A percentile compares a stretch with the other conserved stretches of the same genome.
Conservation (phyloP, 805 yeast species). For the Metschnikowia reukaufii region DNA sequence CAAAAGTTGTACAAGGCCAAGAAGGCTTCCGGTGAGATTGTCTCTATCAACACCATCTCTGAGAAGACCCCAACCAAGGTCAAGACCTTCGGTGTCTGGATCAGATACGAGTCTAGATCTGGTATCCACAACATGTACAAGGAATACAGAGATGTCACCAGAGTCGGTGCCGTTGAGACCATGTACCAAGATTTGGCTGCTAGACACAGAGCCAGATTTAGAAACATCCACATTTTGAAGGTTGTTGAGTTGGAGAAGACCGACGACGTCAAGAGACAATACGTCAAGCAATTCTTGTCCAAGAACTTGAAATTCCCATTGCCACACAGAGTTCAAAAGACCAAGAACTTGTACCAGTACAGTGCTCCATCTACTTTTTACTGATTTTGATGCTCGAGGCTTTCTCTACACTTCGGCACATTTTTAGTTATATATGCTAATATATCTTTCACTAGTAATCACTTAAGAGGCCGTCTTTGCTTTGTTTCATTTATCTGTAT, state of each 20-base stretch:
- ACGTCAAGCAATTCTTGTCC: conserved; percentile 94
- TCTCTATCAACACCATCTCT: conserved; percentile 83
- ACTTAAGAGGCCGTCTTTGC: neutral
- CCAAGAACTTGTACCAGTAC: conserved; percentile 83
- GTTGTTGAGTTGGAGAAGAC: conserved; percentile 98
- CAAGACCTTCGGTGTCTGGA: conserved; percentile 99
- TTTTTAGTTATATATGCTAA: conserved; percentile 21
- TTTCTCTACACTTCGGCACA: conserved; percentile 12
- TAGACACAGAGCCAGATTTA: conserved; percentile 99
- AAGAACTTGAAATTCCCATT: conserved; percentile 99
- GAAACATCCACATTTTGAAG: conserved; percentile 98
- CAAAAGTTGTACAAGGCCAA: conserved; percentile 99
- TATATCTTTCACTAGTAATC: conserved; percentile 14
- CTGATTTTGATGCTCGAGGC: conserved; percentile 46
- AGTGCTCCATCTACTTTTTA: conserved; percentile 97
- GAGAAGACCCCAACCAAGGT: conserved; percentile 99
- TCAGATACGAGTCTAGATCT: conserved; percentile 99
- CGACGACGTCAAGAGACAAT: conserved; percentile 98
- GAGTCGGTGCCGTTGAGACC: conserved; percentile 98
- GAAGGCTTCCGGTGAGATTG: conserved; percentile 99
- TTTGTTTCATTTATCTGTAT: neutral
- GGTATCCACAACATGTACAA: conserved; percentile 99
- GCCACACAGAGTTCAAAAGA: conserved; percentile 98
- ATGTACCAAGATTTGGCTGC: conserved; percentile 99
- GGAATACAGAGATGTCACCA: conserved; percentile 99